Evolutionary conservation across 1,139 yeast species (phyloP), one percentile per base, ranked within the genome.

Genomic region (Kodamaea sp.): DNA sequence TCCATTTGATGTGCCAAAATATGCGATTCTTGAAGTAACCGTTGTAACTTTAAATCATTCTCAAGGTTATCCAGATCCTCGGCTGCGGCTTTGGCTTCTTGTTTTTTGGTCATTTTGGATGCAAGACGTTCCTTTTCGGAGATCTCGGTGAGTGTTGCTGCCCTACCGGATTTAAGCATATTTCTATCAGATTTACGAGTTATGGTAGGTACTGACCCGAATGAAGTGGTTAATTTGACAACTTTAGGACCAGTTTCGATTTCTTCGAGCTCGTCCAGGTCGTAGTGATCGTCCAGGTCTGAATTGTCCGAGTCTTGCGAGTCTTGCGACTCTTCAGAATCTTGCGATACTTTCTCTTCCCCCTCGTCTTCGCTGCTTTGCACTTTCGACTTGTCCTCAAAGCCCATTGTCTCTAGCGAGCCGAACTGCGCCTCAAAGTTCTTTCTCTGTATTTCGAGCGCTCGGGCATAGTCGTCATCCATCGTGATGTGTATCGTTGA

Each of bases 1-100:
- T 72, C 72, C 62, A 62, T 52, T 28, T 62, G 62, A 36, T 79
- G 79, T 10, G 90, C 75, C 39, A 92, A 66, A 29, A 92, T 83
- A 56, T 89, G 96, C 0, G 97, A 89, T 59, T 92, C 97, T 45
- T 75, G 73, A 28, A 92, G 67, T 32, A 92, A 75, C 41, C 96
- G 66, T 57, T 90, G 96, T 34, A 92, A 67, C 47, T 85, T 94
- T 24, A 89, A 54, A 60, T 90, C 97, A 49, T 90, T 86, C 44
- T 84, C 78, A 41, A 89, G 57, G 53, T 87, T 81, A 25, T 70
- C 76, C 5, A 55, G 57, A 30, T 71, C 76, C 46, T 70, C 76
- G 39, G 60, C 52, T 2, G 56, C 56, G 2, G 55, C 55, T 37
- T 56, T 56, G 4, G 47, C 50, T 35, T 50, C 54, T 44, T 63